Percentiles rank a stretch among this genome's conserved stretches.
Conservation (phyloP, 1,139 yeast genomes). For the Magnusiomyces suaveolens region DNA sequence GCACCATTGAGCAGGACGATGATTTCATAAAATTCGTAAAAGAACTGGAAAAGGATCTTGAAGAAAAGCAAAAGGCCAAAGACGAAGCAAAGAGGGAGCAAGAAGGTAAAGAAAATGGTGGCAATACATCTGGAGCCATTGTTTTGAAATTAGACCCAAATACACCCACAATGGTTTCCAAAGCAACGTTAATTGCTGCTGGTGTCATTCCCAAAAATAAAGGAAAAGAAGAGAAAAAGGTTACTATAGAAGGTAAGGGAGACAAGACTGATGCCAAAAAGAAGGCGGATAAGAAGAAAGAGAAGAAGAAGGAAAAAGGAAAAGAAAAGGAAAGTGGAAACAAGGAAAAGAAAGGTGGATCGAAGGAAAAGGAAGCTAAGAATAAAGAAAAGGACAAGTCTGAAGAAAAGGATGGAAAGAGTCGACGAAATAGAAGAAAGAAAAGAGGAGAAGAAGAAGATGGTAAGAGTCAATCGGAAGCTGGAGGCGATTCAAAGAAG, state of each 20-base stretch:
- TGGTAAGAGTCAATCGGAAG: background rate
- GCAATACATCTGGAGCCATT: background rate
- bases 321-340: constrained; percentile 1
- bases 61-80: constrained; percentile 2
- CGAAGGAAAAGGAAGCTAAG: background rate
- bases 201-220: background rate
- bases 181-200: background rate
- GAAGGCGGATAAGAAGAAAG: background rate
- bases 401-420: background rate
- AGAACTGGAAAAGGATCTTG: background rate
- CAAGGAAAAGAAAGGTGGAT: background rate
- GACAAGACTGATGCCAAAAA: background rate
- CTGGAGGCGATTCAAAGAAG: background rate
- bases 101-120: background rate
- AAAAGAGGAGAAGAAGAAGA: background rate
- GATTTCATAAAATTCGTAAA: background rate
- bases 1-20: constrained; percentile 1
- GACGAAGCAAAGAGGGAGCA: background rate
- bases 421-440: background rate
- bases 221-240: background rate
- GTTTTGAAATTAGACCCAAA: background rate
- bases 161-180: background rate
- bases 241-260: background rate
- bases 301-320: background rate
- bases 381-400: background rate